Evolutionary conservation across 2,329 filamentous ascomycete genomes (phyloP), one percentile per base, ranked within the genome.

Genomic region (Pseudogymnoascus sp.): DNA sequence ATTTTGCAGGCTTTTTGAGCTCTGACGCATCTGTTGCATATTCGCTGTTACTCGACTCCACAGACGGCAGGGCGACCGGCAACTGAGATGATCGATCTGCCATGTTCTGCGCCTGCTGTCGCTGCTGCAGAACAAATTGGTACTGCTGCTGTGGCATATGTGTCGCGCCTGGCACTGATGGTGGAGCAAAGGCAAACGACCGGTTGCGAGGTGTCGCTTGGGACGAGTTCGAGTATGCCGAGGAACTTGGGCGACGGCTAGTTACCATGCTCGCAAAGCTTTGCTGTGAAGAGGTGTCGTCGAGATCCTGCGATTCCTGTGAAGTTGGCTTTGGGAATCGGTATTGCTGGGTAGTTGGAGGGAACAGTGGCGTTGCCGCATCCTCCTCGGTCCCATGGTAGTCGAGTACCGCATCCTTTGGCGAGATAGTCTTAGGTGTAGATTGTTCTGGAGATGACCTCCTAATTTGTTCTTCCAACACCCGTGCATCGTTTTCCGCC

Each of bases 381-480:
- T 88, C 87, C 15, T 88, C 86, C 2, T 92, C 89, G 0, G 80
- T 75, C 39, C 94, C 91, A 65, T 88, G 84, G 72, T 92, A 96
- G 64, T 97, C 92, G 59, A 97, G 77, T 64, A 96, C 77, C 1
- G 92, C 90, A 70, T 97, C 93, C 76, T 96, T 95, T 25, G 93
- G 94, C 1, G 93, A 97, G 55, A 99, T 96, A 0, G 93, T 96
- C 74, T 91, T 90, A 1, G 85, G 81, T n/a, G 88, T 81, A 0
- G 81, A 81, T 5, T 80, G 66, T 33, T 67, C 66, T 74, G 67
- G 70, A 25, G 71, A 71, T 27, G 65, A 63, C 48, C 67, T 68
- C 0, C 79, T 77, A 51, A 81, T 68, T 36, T 77, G 73, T 41
- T 71, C 68, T 74, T 29, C 76, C 67, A 67, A 71, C 68, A 66